Base-by-base conservation (phyloP, 2,329 filamentous ascomycete species). In the Fusarium domesticum region DNA sequence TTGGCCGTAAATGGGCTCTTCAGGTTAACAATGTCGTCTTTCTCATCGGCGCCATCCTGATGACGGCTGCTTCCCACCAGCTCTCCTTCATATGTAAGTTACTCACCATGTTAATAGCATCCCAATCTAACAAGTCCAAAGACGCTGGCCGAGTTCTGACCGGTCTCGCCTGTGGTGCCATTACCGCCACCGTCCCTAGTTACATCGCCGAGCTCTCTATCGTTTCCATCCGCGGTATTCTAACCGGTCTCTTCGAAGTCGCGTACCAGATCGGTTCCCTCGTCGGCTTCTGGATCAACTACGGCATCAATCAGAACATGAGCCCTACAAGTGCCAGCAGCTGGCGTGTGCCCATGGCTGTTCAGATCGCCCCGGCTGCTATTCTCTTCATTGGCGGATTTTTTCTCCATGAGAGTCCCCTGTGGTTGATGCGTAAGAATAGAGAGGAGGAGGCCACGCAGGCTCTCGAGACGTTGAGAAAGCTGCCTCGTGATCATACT, bases 121-220 rank as follows among this genome's bases (percentile, higher is more conserved):
- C 6, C 1, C 7, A 3, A 2, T 25, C 37, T 55, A 31, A 47
- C 12, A 28, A 4, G 2, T 14, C 2, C 11, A 83, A 23, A 6
- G 79, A 81, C 74, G 58, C 71, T 72, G 43, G 81, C 1, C 76
- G 82, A 10, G 76, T 78, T 49, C 65, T 82, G 25, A 78, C 75
- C 2, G 78, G 79, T 2, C 72, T 78, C 59, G 78, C 76, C 16
- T 73, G 79, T 35, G 79, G 78, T n/a, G 61, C 77, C 32, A 70
- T 80, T 57, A 76, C 73, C 7, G 79, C 77, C 57, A 77, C 75
- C 6, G 77, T 84, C 3, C 82, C 81, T 3, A 74, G 80, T 25
- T 85, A 85, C 59, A 80, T 83, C 45, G 77, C 80, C 8, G 82
- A 85, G 59, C 75, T 78, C 42, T 79, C 81, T 0, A 72, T 79